Base-by-base conservation (phyloP, 371 early-diverging fungal genomes). In the Rhizopus microsporus region DNA sequence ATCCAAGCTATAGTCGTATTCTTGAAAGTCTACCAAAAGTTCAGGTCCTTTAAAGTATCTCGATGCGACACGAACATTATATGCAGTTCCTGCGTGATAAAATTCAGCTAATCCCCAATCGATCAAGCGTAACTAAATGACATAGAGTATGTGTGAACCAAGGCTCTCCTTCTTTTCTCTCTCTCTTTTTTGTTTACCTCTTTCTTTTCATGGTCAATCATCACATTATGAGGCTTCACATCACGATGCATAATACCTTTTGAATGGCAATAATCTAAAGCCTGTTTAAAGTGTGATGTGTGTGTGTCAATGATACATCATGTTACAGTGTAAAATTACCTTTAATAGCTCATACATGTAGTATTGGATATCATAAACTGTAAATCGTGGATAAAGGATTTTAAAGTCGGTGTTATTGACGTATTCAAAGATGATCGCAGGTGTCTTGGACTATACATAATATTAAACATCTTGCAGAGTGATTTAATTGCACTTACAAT, bases 91-190 rank as follows among this genome's bases (percentile, higher is more conserved):
- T n/a, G 99, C 95, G 57, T 97, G 96, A 80, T 99, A 99, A 67
- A 99, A 99, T 74, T 99, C 99, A 35, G 99, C 99, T 46, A 99
- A 82, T 32, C 99, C 99, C 99, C 99, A 99, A 81, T 99, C 99
- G 62, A 99, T 99, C 69, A 99, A 84, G 37, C 97, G 90, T 39
- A 97, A 75, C 89, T 92, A 69, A 17, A 52, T 38, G 7, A 40
- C n/a, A 32, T 10, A 6, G 23, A 23, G 23, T n/a, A 48, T 48
- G 16, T 48, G 15, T 46, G 7, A 12, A 46, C 15, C 12, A 47
- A 2, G 17, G 12, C 17, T 35, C 13, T 17, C 12, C 59, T 77
- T 74, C 23, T 23, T 23, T 23, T 23, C 56, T 52, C 57, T 46
- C 48, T 54, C 56, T 52, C 57, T 46, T 44, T 54, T 17, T 10